Evolutionary conservation across 2,329 filamentous ascomycete genomes (phyloP), one percentile per base, ranked within the genome.

Genomic region (Ascochyta clinopodiicola): DNA sequence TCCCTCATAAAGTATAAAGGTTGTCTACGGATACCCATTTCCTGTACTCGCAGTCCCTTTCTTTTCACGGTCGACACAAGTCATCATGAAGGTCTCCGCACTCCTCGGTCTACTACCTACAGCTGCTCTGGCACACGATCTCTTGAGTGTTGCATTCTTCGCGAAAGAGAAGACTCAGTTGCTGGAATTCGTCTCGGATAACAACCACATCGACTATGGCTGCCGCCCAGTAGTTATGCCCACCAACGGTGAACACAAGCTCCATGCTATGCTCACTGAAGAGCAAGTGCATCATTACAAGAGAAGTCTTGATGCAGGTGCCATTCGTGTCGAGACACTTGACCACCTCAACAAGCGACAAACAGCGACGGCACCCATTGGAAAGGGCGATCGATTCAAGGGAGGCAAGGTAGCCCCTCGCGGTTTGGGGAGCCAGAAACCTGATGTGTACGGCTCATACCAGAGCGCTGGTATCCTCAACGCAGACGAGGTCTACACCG

Each of bases 381-480:
- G 69, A 8, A 70, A 63, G 29, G 71, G 81, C 68, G 62, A 77
- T 64, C 17, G 81, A 70, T 60, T 81, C 70, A 65, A 75, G 22
- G 73, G 74, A 43, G 80, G 80, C 44, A 73, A 72, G n/a, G 53
- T 75, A 10, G 74, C 75, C 27, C 78, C 78, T 43, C 70, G 72
- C 3, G 78, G 79, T 15, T 61, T 80, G 2, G 79, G 79, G 13
- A 75, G 77, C 4, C 69, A 74, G 25, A 73, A 72, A 36, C 49
- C 64, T 13, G 61, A 60, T 29, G 69, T 72, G n/a, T 66, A 67
- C 37, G 58, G 58, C 1, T 53, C 57, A 19, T 48, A 62, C 8
- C 72, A 72, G 17, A 72, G 78, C 44, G 63, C 72, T 15, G 75
- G 74, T 34, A 77, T 82, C 46, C 69, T 83, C 57, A 83, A 78